Evolutionary conservation across 148 eudicot genomes (phyloP).

Genomic region (Salicornia ramosissima): DNA sequence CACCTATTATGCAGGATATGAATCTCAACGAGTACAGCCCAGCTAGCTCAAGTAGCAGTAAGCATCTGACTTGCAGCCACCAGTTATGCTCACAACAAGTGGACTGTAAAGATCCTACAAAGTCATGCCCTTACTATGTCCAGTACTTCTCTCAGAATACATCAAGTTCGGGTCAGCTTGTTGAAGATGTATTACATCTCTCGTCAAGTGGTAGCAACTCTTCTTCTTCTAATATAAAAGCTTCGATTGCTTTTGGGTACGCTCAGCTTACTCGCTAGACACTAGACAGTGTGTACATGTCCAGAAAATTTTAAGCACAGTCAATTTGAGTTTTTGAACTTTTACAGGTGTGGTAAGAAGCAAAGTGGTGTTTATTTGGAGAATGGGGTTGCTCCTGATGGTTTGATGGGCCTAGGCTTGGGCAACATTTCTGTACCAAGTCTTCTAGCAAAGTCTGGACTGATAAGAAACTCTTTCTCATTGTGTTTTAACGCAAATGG

Average conservation of each 20-base stretch:
- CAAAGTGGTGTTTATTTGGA: slow-evolving; percentile 88
- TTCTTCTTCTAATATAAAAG: slow-evolving; percentile 45
- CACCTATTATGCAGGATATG: slow-evolving; percentile 98
- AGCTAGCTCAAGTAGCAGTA: slow-evolving; percentile 67
- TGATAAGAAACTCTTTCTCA: slow-evolving; percentile 69
- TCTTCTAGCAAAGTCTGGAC: slow-evolving; percentile 75
- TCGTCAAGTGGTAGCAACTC: slow-evolving; percentile 41
- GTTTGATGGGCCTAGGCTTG: slow-evolving; percentile 88
- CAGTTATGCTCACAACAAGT: slow-evolving; percentile 58
- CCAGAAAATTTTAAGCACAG: neutral
- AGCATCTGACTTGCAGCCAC: slow-evolving; percentile 61
- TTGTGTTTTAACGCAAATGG: slow-evolving; percentile 69
- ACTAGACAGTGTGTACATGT: neutral
- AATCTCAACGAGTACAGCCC: slow-evolving; percentile 77
- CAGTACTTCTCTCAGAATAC: slow-evolving; percentile 55
- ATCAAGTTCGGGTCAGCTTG: slow-evolving; percentile 83
- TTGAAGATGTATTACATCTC: slow-evolving; percentile 80
- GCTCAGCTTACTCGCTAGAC: slow-evolving; percentile 7
- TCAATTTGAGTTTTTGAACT: slow-evolving; percentile 10
- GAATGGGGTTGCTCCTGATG: slow-evolving; percentile 91
- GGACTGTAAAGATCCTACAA: slow-evolving; percentile 53
- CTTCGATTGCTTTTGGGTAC: slow-evolving; percentile 74
- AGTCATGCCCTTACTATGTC: slow-evolving; percentile 65
- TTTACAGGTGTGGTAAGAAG: slow-evolving; percentile 77
- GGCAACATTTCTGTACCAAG: slow-evolving; percentile 83